Base-by-base conservation (phyloP, 2,329 filamentous ascomycete genomes). In the Fusarium oligoseptatum region DNA sequence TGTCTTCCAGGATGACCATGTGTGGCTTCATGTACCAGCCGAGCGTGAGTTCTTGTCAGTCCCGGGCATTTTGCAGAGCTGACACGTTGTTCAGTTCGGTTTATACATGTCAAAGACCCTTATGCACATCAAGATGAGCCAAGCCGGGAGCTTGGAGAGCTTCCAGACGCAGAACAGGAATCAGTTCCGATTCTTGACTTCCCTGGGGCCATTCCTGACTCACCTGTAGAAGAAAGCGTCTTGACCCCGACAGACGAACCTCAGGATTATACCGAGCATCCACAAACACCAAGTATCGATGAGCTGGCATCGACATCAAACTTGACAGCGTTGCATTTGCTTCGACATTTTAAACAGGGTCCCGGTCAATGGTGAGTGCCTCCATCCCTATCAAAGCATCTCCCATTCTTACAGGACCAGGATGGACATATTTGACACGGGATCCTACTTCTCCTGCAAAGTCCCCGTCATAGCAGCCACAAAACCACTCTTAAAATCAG, bases 361-460 rank as follows among this genome's bases (percentile, higher is more conserved):
- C 76, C 76, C 1, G 76, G 76, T 1, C 57, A 70, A 52, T 78
- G 76, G 75, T 76, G 1, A 58, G 64, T n/a, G n/a, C n/a, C n/a
- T n/a, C n/a, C n/a, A n/a, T n/a, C n/a, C n/a, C n/a, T n/a, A n/a
- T n/a, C n/a, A n/a, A n/a, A n/a, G n/a, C n/a, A n/a, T n/a, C n/a
- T n/a, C n/a, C n/a, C 0, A 2, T 27, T 0, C 15, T 24, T 65
- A 62, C 43, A 67, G 6, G 2, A 2, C 27, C 4, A 78, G 76
- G 76, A 76, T 78, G 32, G 76, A 78, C 9, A 64, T 78, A 0
- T 78, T 78, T 6, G 76, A 78, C 34, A 78, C 76, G 1, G 76
- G 75, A 0, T 70, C 71, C 7, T 78, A 77, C 39, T 78, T 78
- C 36, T 77, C 76, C 1, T 72, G 72, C 4, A 78, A 77, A 15